These are phyloP conservation scores for Phytophthora gonapodyides DNA, from an alignment of 352 stramenopile species.

Conservation along the genomic window DNA sequence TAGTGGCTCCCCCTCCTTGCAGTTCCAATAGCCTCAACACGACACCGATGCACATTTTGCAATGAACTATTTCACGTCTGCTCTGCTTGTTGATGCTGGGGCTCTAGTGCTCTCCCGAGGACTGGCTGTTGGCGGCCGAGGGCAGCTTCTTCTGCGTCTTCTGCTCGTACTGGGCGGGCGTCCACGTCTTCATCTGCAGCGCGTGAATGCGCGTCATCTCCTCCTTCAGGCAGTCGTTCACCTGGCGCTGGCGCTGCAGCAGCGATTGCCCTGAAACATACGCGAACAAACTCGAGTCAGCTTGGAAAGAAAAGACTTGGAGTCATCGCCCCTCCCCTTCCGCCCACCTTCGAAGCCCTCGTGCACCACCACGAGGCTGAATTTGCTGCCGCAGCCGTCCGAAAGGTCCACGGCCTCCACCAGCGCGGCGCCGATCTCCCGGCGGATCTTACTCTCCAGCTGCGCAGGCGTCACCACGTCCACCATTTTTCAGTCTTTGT, in stretches of 20 bases:
- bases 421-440: slow-evolving; percentile 63
- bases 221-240: slow-evolving; percentile 83
- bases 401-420: slow-evolving; percentile 82
- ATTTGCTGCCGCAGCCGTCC: slow-evolving; percentile 84
- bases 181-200: slow-evolving; percentile 90
- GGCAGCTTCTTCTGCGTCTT: slow-evolving; percentile 74
- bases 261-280: slow-evolving; percentile 59
- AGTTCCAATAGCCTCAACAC: slow-evolving; percentile 13
- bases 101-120: slow-evolving; percentile 57
- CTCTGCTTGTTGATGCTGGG: neutral
- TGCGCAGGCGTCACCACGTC: slow-evolving; percentile 56
- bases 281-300: neutral
- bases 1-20: slow-evolving; percentile 6
- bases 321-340: neutral
- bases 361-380: slow-evolving; percentile 84
- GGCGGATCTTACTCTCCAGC: slow-evolving; percentile 60
- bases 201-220: slow-evolving; percentile 87
- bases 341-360: slow-evolving; percentile 69
- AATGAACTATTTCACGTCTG: neutral
- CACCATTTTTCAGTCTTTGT: slow-evolving; percentile 28
- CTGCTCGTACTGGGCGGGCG: slow-evolving; percentile 77
- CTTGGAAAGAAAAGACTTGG: neutral
- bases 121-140: slow-evolving; percentile 37
- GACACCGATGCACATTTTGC: slow-evolving; percentile 2
- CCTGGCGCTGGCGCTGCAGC: slow-evolving; percentile 73